Conservation (phyloP, 495 filamentous ascomycete genomes). For the Pseudoneurospora amorphoporcata region DNA sequence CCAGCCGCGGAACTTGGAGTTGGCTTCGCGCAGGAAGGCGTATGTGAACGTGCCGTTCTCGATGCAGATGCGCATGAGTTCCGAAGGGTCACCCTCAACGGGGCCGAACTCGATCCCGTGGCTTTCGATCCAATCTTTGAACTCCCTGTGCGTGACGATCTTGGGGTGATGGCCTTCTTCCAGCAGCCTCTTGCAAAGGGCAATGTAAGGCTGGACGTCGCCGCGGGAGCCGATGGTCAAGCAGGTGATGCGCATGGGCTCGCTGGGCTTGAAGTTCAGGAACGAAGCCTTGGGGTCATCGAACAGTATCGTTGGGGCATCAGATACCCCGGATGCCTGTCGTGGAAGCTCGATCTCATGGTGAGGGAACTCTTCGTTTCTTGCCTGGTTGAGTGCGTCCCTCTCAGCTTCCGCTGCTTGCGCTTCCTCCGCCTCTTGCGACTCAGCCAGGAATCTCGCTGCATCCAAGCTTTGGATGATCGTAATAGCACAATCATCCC, state of each 20-base stretch:
- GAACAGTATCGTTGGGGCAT: constrained; percentile 68
- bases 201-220: constrained; percentile 96
- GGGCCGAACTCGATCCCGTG: constrained; percentile 88
- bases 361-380: constrained; percentile 48
- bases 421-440: constrained; percentile 59
- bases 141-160: constrained; percentile 90
- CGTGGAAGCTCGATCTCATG: constrained; percentile 49
- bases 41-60: constrained; percentile 97
- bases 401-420: constrained; percentile 77
- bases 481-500: constrained; percentile 83
- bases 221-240: constrained; percentile 92
- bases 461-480: constrained; percentile 67
- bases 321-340: constrained; percentile 37
- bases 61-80: constrained; percentile 91
- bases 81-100: constrained; percentile 84
- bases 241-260: constrained; percentile 80
- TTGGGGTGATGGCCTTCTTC: constrained; percentile 77
- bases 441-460: constrained; percentile 60
- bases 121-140: constrained; percentile 74
- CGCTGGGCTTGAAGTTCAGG: constrained; percentile 83
- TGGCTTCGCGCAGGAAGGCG: constrained; percentile 79
- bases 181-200: constrained; percentile 81
- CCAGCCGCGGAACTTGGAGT: constrained; percentile 84
- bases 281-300: constrained; percentile 89
- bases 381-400: constrained; percentile 68